phyloP scores from a whole-genome alignment of 2,329 filamentous ascomycete species.

The Nothopassalora personata region DNA sequence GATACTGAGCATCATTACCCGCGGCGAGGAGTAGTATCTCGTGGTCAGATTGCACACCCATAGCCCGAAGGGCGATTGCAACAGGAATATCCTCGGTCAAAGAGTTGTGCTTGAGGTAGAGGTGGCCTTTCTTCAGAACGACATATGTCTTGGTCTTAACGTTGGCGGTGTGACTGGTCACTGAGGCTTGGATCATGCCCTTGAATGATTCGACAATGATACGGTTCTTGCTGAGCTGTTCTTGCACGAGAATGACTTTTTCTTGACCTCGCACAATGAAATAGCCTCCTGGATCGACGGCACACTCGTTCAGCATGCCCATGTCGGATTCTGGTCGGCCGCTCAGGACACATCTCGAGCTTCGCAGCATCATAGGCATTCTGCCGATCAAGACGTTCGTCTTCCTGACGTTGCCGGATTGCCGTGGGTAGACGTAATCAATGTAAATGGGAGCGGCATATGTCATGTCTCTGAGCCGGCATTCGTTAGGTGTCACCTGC shows the following conservation, averaged over 20 bases:
- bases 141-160: slow-evolving; percentile 98
- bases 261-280: slow-evolving; percentile 97
- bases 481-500: slow-evolving; percentile 84
- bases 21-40: slow-evolving; percentile 90
- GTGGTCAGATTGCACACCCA: slow-evolving; percentile 89
- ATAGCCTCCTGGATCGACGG: slow-evolving; percentile 92
- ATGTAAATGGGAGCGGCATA: slow-evolving; percentile 93
- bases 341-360: slow-evolving; percentile 82
- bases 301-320: slow-evolving; percentile 90
- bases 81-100: slow-evolving; percentile 92
- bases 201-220: slow-evolving; percentile 98
- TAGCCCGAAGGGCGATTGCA: slow-evolving; percentile 83
- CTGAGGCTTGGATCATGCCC: slow-evolving; percentile 87
- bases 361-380: slow-evolving; percentile 95
- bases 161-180: slow-evolving; percentile 96
- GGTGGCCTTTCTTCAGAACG: slow-evolving; percentile 84
- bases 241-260: slow-evolving; percentile 97
- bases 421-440: slow-evolving; percentile 84
- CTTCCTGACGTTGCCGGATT: slow-evolving; percentile 67
- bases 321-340: slow-evolving; percentile 82
- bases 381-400: slow-evolving; percentile 75
- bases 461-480: slow-evolving; percentile 92
- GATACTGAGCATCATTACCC: slow-evolving; percentile 79
- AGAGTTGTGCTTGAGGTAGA: slow-evolving; percentile 88
- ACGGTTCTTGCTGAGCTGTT: slow-evolving; percentile 98